Base-by-base conservation (phyloP, 2,329 filamentous ascomycete genomes). In the Ophiosphaerella korrae region DNA sequence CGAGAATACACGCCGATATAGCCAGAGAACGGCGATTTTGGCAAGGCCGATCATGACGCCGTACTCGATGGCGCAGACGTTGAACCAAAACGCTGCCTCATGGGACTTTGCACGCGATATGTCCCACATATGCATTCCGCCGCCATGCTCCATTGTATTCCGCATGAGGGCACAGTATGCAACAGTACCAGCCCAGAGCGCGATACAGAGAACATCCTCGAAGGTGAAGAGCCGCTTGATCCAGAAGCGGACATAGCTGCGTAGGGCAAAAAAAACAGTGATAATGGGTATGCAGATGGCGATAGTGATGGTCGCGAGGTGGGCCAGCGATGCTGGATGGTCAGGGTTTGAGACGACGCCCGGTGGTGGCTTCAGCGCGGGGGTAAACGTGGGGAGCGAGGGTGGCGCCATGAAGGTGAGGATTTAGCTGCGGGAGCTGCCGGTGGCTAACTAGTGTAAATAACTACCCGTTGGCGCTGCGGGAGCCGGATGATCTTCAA, bases 1-100 rank as follows among this genome's bases (percentile, higher is more conserved):
- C 11, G 48, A 54, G 42, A 57, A 57, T 32, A 57, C 54, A 16
- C 54, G 50, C 1, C 52, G 54, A 35, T 57, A 57, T n/a, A 57
- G 36, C n/a, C 21, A 48, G 2, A 57, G 44, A n/a, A 57, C 51
- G 5, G 54, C 42, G 26, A 55, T 26, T 39, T 58, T 58, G 14
- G 46, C 43, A 7, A 56, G 18, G 13, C 55, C 46, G 16, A 58
- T 53, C 45, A 53, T 50, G 49, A 56, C 46, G 16, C 52, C 52
- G 29, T 56, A 56, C 39, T 48, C 41, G 29, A 53, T 51, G 37
- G 53, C 42, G 24, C 21, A 18, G 12, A 56, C 46, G 21, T 56
- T 48, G 43, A 56, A 58, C 55, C 55, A 56, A 33, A 53, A 54
- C 12, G 42, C 51, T 9, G 47, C 43, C 18, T 47, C 18, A 29